A percentile compares a stretch with the other conserved stretches of the same genome.
Conservation (phyloP, 257 asterid genomes). For the Nyctanthes arbortristis region DNA sequence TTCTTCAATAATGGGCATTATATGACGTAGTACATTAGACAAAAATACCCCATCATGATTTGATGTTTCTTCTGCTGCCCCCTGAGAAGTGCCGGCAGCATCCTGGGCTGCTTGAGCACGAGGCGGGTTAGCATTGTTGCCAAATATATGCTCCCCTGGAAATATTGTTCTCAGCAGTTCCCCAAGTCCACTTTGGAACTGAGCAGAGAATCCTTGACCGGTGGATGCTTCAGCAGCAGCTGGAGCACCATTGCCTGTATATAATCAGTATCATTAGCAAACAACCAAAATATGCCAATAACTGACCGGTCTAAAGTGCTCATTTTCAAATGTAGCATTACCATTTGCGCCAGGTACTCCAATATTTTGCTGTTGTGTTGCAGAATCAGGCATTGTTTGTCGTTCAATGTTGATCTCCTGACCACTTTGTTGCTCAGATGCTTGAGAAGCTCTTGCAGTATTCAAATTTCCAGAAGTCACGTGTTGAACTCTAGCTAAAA, state of each 20-base stretch:
- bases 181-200: slow-evolving; percentile 54
- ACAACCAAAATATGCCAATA: not conserved
- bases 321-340: slow-evolving; percentile 24
- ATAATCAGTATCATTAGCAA: not conserved
- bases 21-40: slow-evolving; percentile 68
- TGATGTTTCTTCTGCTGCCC: slow-evolving; percentile 36
- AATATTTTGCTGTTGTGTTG: slow-evolving; percentile 38
- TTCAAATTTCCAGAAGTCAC: slow-evolving; percentile 39
- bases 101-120: slow-evolving; percentile 41
- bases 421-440: slow-evolving; percentile 40
- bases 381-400: slow-evolving; percentile 40
- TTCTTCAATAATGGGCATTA: slow-evolving; percentile 73
- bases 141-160: slow-evolving; percentile 45
- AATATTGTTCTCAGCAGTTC: slow-evolving; percentile 57
- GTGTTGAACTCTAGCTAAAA: slow-evolving; percentile 76
- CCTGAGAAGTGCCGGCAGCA: slow-evolving; percentile 39
- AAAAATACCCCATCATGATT: slow-evolving; percentile 62
- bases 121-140: slow-evolving; percentile 23
- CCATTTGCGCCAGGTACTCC: slow-evolving; percentile 43
- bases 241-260: slow-evolving; percentile 43
- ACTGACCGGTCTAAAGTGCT: not conserved
- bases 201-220: slow-evolving; percentile 43
- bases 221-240: slow-evolving; percentile 41
- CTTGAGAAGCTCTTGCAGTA: slow-evolving; percentile 48
- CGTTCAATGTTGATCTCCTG: slow-evolving; percentile 34